phyloP scores from a whole-genome alignment of 2,329 filamentous ascomycete species.

The Cladophialophora chaetospira region DNA sequence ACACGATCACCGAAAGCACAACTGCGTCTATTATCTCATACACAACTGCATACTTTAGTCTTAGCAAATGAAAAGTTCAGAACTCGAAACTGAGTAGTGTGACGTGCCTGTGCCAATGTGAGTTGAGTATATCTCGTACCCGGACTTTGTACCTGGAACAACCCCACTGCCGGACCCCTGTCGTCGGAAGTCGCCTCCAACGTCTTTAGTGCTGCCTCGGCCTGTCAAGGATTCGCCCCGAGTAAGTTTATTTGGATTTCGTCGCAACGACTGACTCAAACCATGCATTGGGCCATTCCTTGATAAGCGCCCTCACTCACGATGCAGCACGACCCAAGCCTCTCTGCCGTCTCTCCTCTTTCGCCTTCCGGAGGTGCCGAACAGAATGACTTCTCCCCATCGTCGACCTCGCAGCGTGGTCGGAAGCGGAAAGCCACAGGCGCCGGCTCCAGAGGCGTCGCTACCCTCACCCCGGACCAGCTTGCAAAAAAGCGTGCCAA shows the following conservation, averaged over 20 bases:
- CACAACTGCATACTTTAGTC: too few species aligned
- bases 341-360: slow-evolving; percentile 11
- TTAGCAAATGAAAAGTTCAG: too few species aligned
- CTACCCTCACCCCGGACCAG: slow-evolving; percentile 84
- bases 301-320: slow-evolving; percentile 13
- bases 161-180: too few species aligned
- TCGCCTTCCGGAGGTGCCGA: slow-evolving; percentile 19
- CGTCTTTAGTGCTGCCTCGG: not conserved
- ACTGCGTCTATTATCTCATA: too few species aligned
- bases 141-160: too few species aligned
- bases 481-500: slow-evolving; percentile 88
- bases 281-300: slow-evolving; percentile 9
- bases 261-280: slow-evolving; percentile 13
- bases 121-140: too few species aligned
- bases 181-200: not conserved
- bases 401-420: slow-evolving; percentile 25
- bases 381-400: slow-evolving; percentile 8
- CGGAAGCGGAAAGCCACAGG: slow-evolving; percentile 48
- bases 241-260: slow-evolving; percentile 1
- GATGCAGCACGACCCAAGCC: slow-evolving; percentile 24
- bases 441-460: slow-evolving; percentile 68
- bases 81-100: too few species aligned
- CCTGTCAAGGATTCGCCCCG: not conserved
- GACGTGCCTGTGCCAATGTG: too few species aligned
- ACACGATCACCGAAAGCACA: too few species aligned